Conservation (phyloP, 371 early-diverging fungal species). For the Thermomucor indicae-seudaticae region DNA sequence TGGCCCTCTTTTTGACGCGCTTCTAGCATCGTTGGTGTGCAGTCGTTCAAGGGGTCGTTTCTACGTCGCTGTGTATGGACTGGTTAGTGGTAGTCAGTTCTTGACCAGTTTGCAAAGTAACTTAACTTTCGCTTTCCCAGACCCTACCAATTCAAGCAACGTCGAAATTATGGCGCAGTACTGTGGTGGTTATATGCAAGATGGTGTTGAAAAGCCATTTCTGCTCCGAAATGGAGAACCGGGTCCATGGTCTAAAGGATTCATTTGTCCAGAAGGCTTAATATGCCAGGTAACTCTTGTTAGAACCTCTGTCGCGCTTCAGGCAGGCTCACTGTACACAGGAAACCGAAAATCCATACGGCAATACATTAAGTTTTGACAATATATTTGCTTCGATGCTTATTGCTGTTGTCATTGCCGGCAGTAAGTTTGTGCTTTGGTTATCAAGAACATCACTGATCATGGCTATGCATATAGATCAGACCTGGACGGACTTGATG, state of each 20-base stretch:
- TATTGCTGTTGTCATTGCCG: conserved; percentile 50
- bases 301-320: no score
- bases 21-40: conserved; percentile 59
- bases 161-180: conserved; percentile 34
- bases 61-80: conserved; percentile 57
- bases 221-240: conserved; percentile 14
- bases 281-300: conserved; percentile 40
- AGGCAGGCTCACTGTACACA: conserved; percentile 1
- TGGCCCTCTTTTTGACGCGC: not conserved
- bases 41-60: conserved; percentile 64
- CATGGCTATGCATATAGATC: conserved; percentile 26
- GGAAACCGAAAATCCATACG: conserved; percentile 50
- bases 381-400: conserved; percentile 57
- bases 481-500: conserved; percentile 72
- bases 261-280: conserved; percentile 50
- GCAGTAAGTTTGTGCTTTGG: conserved; percentile 21
- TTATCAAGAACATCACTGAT: not conserved
- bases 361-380: conserved; percentile 56
- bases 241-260: conserved; percentile 50
- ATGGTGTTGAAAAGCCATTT: conserved; percentile 18
- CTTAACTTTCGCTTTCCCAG: conserved; percentile 8
- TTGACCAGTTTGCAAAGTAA: no score
- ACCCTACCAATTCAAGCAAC: conserved; percentile 27
- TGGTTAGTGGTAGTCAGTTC: conserved; percentile 19
- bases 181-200: conserved; percentile 44